Conservation (phyloP, 2,329 filamentous ascomycete genomes). For the Aspergillus cejpii region DNA sequence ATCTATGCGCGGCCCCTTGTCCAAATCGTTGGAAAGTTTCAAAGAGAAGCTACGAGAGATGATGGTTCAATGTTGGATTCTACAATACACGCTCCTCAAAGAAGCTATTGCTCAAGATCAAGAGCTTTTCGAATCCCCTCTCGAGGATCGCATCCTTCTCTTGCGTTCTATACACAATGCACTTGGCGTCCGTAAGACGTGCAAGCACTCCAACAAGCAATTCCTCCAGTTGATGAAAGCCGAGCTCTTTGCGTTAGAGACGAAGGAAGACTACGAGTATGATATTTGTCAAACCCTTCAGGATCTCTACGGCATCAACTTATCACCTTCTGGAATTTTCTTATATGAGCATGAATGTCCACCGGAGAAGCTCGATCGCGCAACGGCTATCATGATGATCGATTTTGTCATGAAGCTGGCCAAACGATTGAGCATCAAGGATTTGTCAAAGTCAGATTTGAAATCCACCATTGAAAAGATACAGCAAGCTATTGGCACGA, state of each 20-base stretch:
- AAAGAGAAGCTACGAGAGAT: constrained; percentile 74
- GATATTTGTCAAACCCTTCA: constrained; percentile 81
- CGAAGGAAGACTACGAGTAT: constrained; percentile 74
- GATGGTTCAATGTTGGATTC: constrained; percentile 78
- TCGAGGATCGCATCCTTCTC: constrained; percentile 70
- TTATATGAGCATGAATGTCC: constrained; percentile 70
- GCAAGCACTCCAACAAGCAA: constrained; percentile 75
- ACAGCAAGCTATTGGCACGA: constrained; percentile 71
- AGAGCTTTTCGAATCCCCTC: constrained; percentile 57
- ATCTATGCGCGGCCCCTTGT: constrained; percentile 46
- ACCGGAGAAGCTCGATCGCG: constrained; percentile 68
- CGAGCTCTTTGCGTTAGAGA: constrained; percentile 69
- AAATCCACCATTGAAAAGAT: constrained; percentile 89
- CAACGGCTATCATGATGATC: constrained; percentile 71
- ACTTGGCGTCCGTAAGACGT: constrained; percentile 75
- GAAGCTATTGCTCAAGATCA: constrained; percentile 64
- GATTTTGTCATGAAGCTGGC: constrained; percentile 78
- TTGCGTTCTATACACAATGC: constrained; percentile 76
- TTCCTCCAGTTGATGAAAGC: constrained; percentile 85
- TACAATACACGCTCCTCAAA: constrained; percentile 74
- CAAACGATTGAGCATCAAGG: constrained; percentile 78
- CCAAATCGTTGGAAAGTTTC: constrained; percentile 43
- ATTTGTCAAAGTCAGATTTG: constrained; percentile 83
- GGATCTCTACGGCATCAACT: constrained; percentile 74
- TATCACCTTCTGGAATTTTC: constrained; percentile 62